Evolutionary conservation across 202 grass and related monocot species (phyloP), one percentile per base, ranked within the genome.

Genomic region (Elaeis oleifera): DNA sequence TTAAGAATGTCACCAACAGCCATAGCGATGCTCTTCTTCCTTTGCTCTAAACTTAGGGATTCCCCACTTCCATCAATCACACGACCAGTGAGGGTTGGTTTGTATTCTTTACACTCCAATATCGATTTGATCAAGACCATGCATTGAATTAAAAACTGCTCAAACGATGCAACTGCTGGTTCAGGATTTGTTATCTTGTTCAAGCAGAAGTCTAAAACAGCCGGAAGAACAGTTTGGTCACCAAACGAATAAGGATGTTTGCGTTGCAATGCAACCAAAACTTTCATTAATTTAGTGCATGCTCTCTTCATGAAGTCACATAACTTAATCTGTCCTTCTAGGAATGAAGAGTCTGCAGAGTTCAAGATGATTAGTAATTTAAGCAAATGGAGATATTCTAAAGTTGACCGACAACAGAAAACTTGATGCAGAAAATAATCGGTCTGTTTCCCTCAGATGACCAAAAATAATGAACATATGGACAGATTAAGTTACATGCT

Each of bases 251-350:
- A 97, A 58, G 94, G 88, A 74, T 97, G 94, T 73, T 79, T 90
- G 50, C 67, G 71, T 84, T 89, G 88, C 32, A 97, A 74, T 39
- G 58, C 74, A 51, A 84, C 76, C 60, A 97, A 79, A 18, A 85
- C 79, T 97, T 92, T 92, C 83, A 88, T 83, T 79, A 92, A 83
- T 71, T 97, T 97, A 61, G 69, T 92, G 74, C 94, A 97, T 70
- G 94, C 71, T 65, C 84, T 81, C 76, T 82, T 97, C 49, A 75
- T 23, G 54, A 97, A 97, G 39, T 97, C 94, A 68, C 79, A 84
- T 59, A 97, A 69, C 75, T 83, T 91, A 65, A 64, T 59, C 58
- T 92, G 85, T 71, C 84, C 83, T 60, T 92, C 87, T 74, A 70
- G 77, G 70, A 89, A 92, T 48, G 82, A 77, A 59, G 83, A 81